Evolutionary conservation across 2,329 filamentous ascomycete genomes (phyloP).

Genomic region (Colletotrichum caudatum): DNA sequence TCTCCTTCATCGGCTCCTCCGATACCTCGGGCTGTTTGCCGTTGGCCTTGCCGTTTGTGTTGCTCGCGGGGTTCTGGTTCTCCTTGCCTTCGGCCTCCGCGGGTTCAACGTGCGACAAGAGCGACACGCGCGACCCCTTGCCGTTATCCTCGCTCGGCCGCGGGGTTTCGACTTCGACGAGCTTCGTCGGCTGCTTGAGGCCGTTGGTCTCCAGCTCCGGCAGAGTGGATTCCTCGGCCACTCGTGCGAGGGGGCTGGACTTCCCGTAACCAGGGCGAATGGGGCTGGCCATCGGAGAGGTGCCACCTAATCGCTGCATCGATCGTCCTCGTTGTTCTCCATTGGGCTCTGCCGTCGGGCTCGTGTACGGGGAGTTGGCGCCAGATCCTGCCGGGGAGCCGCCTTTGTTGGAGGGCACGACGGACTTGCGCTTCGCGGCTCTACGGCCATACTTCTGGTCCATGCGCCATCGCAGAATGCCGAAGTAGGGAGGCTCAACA

Average conservation of each 20-base stretch:
- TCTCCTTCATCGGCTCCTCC: conserved; percentile 70
- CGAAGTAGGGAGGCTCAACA: conserved; percentile 92
- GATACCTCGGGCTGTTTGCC: conserved; percentile 57
- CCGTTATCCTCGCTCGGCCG: conserved; percentile 60
- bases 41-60: conserved; percentile 56
- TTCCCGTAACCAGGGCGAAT: conserved; percentile 73
- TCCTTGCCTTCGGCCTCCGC: conserved; percentile 56
- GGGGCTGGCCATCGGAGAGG: conserved; percentile 73
- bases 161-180: conserved; percentile 69
- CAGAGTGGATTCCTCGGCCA: conserved; percentile 74
- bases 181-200: conserved; percentile 60
- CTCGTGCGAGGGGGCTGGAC: conserved; percentile 78
- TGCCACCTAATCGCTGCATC: conserved; percentile 75
- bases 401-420: conserved; percentile 55
- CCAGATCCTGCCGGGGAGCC: conserved; percentile 62
- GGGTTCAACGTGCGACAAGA: conserved; percentile 51
- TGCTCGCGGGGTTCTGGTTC: conserved; percentile 48
- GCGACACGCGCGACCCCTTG: conserved; percentile 49
- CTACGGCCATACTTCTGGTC: conserved; percentile 93
- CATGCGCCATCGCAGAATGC: conserved; percentile 93
- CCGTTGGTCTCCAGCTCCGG: conserved; percentile 53
- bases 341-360: conserved; percentile 65
- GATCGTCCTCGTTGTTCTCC: conserved; percentile 76
- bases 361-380: conserved; percentile 71
- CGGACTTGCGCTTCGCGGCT: conserved; percentile 65